Percentiles rank a stretch among this genome's conserved stretches.
phyloP scores from a whole-genome alignment of 2,329 filamentous ascomycete genomes.

The Botrytis fabae region DNA sequence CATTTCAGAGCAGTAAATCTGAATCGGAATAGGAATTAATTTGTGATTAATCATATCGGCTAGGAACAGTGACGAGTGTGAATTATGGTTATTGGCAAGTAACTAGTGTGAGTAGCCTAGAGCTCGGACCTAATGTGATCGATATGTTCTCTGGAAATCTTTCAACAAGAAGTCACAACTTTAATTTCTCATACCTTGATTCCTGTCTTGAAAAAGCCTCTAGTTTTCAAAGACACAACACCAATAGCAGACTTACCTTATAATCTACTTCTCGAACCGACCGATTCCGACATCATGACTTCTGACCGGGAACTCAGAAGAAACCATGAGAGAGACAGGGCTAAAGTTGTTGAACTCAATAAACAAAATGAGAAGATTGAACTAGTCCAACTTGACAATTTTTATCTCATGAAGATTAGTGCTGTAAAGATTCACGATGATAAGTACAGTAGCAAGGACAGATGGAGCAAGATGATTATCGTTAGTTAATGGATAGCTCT shows the following conservation, averaged over 20 bases:
- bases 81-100: neutral
- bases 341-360: neutral
- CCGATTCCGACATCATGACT: neutral
- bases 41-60: neutral
- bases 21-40: neutral
- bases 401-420: neutral
- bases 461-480: neutral
- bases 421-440: neutral
- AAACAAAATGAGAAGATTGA: neutral
- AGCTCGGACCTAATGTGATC: neutral
- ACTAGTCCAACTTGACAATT: neutral
- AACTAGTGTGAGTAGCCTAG: neutral
- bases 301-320: neutral
- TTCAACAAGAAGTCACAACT: neutral
- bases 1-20: neutral
- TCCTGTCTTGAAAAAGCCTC: neutral
- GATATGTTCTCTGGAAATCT: no score
- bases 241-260: neutral
- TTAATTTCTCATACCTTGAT: neutral
- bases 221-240: neutral
- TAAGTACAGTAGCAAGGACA: neutral
- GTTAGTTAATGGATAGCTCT: neutral
- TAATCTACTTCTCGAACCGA: no score
- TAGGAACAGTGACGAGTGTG: neutral
- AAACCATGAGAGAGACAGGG: neutral